phyloP scores from a whole-genome alignment of 768 basidiomycete genomes.

The Tulasnella sp. region DNA sequence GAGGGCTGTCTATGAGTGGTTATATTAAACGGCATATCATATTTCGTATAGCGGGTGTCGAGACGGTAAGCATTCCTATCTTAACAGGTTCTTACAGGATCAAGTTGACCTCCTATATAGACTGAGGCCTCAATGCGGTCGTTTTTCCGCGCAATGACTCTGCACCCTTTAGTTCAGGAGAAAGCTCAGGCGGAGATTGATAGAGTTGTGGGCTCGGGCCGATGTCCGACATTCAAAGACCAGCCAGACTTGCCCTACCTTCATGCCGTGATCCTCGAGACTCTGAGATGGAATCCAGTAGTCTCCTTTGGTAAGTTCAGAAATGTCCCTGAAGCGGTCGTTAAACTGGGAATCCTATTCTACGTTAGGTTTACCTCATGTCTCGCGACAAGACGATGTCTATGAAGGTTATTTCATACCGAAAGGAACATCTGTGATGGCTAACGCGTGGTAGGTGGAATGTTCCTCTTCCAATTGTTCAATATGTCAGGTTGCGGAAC shows the following conservation, averaged over 20 bases:
- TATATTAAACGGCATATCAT: background rate
- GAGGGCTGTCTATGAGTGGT: background rate
- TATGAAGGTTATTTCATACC: conserved; percentile 17
- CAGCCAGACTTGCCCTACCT: conserved; percentile 37
- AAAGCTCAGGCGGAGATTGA: conserved; percentile 48
- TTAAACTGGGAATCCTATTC: background rate
- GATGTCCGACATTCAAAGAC: conserved; percentile 41
- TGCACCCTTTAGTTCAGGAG: conserved; percentile 41
- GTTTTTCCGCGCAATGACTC: conserved; percentile 39
- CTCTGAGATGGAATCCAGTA: conserved; percentile 37
- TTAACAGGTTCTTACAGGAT: background rate
- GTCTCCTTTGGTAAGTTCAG: background rate
- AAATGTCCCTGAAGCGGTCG: background rate
- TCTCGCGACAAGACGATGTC: background rate
- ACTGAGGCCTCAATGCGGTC: conserved; percentile 36
- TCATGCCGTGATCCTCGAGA: conserved; percentile 37
- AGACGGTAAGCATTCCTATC: conserved; percentile 4
- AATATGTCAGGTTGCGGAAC: too few relatives aligned
- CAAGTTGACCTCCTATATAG: conserved; percentile 17
- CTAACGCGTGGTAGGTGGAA: background rate
- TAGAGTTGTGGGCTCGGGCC: conserved; percentile 40
- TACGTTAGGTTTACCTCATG: conserved; percentile 1
- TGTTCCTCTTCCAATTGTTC: too few relatives aligned
- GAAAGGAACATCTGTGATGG: background rate
- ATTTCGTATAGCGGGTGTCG: background rate